Percentiles rank a stretch among this genome's conserved stretches.
Evolutionary conservation across 2,329 filamentous ascomycete genomes (phyloP).

Genomic region (Paraphaeosphaeria minitans): DNA sequence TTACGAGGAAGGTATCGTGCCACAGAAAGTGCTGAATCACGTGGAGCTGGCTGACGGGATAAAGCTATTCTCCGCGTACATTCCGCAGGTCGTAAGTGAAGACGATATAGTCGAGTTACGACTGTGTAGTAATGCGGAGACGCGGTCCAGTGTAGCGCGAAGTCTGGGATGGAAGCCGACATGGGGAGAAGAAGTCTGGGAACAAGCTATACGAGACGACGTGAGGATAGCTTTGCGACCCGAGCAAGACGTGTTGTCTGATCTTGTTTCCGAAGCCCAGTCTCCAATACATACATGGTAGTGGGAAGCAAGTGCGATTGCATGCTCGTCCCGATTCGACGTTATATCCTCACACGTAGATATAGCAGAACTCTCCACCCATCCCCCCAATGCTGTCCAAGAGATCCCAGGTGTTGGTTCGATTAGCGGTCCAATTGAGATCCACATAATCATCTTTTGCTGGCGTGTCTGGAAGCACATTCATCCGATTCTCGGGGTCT

Average conservation of each 20-base stretch:
- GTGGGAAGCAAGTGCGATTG: background rate
- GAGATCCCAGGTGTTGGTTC: conserved; percentile 26
- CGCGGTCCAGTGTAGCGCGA: conserved; percentile 6
- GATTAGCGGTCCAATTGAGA: conserved; percentile 26
- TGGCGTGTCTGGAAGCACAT: conserved; percentile 26
- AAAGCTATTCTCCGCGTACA: conserved; percentile 1
- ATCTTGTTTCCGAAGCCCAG: background rate
- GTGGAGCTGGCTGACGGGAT: conserved; percentile 8
- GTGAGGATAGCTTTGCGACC: background rate
- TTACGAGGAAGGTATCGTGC: background rate
- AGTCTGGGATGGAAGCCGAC: conserved; percentile 11
- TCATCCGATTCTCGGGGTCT: conserved; percentile 38
- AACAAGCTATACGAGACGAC: conserved; percentile 7
- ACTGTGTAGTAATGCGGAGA: conserved; percentile 7
- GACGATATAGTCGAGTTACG: conserved; percentile 10
- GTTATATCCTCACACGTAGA: conserved; percentile 21
- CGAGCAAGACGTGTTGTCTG: background rate
- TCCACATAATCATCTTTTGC: conserved; percentile 26
- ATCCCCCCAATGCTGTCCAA: conserved; percentile 27
- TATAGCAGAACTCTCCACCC: conserved; percentile 30
- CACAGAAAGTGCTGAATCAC: conserved; percentile 2
- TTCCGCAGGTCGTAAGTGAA: background rate
- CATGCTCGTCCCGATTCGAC: background rate
- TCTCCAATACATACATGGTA: background rate
- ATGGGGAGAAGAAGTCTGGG: conserved; percentile 8